Evolutionary conservation across 352 stramenopile genomes (phyloP).

Genomic region (Globisporangium cylindrosporum): DNA sequence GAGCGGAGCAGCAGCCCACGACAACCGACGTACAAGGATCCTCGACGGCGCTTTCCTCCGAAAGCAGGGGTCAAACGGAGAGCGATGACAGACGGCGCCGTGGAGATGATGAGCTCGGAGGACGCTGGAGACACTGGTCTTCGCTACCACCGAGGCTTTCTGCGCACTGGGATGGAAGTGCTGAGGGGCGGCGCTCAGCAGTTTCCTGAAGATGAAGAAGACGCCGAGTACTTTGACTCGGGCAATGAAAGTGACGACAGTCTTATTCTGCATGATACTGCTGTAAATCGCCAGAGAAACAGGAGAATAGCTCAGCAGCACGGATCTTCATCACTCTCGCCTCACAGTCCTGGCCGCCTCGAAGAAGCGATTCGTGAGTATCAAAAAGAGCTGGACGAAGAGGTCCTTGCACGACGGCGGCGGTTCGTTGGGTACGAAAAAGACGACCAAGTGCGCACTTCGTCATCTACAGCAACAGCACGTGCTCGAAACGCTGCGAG

Average conservation of each 20-base stretch:
- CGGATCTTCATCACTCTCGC: background rate
- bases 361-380: constrained; percentile 37
- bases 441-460: constrained; percentile 28
- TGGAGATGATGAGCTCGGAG: background rate
- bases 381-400: constrained; percentile 20
- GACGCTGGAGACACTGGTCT: constrained; percentile 16
- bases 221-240: constrained; percentile 5
- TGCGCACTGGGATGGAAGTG: constrained; percentile 63
- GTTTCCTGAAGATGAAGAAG: constrained; percentile 17
- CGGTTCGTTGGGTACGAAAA: constrained; percentile 26
- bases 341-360: constrained; percentile 31
- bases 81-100: background rate
- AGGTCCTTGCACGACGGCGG: constrained; percentile 2
- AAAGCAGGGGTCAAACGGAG: background rate
- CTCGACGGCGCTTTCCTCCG: constrained; percentile 5
- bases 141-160: constrained; percentile 49
- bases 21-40: constrained; percentile 8
- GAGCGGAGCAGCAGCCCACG: constrained; percentile 23
- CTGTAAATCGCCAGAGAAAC: background rate
- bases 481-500: background rate
- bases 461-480: background rate
- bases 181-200: constrained; percentile 20
- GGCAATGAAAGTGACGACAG: constrained; percentile 9
- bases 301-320: background rate
- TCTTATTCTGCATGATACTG: background rate